Evolutionary conservation across 768 basidiomycete species (phyloP).

Genomic region (Cyclocybe aegerita): DNA sequence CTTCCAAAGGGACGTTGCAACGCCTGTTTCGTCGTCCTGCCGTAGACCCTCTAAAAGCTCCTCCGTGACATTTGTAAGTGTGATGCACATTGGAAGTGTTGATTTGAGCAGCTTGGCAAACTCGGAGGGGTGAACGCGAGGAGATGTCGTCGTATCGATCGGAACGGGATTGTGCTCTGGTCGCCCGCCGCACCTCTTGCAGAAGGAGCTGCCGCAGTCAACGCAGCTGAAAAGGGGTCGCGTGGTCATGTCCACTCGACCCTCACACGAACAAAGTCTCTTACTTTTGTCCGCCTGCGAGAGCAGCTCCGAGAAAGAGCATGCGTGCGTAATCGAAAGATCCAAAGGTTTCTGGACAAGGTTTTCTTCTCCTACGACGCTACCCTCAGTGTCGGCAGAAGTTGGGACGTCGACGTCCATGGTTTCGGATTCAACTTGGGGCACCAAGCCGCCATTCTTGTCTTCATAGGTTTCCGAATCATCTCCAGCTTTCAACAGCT

Average conservation of each 20-base stretch:
- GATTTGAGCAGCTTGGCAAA: slow-evolving; percentile 82
- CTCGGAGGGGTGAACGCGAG: slow-evolving; percentile 67
- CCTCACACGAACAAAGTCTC: slow-evolving; percentile 90
- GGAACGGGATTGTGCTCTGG: slow-evolving; percentile 78
- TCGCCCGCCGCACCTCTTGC: slow-evolving; percentile 84
- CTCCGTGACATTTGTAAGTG: slow-evolving; percentile 49
- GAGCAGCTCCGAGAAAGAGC: slow-evolving; percentile 56
- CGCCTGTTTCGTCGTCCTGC: slow-evolving; percentile 33
- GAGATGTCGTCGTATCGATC: slow-evolving; percentile 49
- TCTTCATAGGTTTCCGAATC: slow-evolving; percentile 70
- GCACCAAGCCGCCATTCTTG: slow-evolving; percentile 42
- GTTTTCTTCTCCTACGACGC: slow-evolving; percentile 72
- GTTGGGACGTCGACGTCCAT: slow-evolving; percentile 48
- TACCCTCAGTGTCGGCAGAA: slow-evolving; percentile 32
- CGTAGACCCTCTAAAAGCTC: slow-evolving; percentile 53
- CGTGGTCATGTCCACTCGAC: slow-evolving; percentile 73
- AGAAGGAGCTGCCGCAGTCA: slow-evolving; percentile 79
- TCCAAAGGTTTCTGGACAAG: slow-evolving; percentile 67
- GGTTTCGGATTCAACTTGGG: slow-evolving; percentile 30
- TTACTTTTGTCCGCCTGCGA: slow-evolving; percentile 64
- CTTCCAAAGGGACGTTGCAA: slow-evolving; percentile 60
- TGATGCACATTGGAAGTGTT: slow-evolving; percentile 83
- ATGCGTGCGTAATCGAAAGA: slow-evolving; percentile 52
- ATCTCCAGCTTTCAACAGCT: slow-evolving; percentile 65
- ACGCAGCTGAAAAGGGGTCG: slow-evolving; percentile 64